Percentiles rank a stretch among this genome's conserved stretches.
These are phyloP conservation scores for Cucurbita moschata DNA, from an alignment of 306 rosid species.

Conservation along the genomic window DNA sequence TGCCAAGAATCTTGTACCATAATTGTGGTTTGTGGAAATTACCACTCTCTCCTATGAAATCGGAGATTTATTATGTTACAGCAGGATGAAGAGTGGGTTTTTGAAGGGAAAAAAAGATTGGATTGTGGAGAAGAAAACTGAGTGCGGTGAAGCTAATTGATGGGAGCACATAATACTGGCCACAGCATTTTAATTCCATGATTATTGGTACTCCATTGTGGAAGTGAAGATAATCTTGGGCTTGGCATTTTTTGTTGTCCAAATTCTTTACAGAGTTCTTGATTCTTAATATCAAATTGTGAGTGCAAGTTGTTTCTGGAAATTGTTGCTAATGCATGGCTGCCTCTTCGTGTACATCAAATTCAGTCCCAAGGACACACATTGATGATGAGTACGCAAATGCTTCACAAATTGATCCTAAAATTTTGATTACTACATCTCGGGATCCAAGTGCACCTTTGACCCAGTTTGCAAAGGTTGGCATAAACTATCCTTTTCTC, in stretches of 20 bases:
- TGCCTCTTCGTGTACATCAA: neutral
- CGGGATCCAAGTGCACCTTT: slow-evolving; percentile 88
- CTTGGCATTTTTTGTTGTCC: neutral
- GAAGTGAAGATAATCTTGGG: neutral
- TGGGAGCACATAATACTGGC: too few relatives aligned
- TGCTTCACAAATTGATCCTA: slow-evolving; percentile 68
- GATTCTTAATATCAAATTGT: neutral
- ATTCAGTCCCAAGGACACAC: slow-evolving; percentile 56
- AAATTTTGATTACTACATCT: slow-evolving; percentile 75
- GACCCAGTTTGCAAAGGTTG: slow-evolving; percentile 81
- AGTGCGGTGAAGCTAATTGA: too few relatives aligned
- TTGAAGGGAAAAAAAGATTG: neutral
- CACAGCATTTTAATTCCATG: neutral
- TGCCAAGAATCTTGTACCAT: neutral
- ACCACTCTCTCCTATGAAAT: neutral
- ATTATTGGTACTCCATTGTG: neutral
- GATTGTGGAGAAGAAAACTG: neutral
- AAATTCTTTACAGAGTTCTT: neutral
- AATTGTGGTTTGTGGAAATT: neutral
- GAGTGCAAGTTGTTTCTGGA: neutral
- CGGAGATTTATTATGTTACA: neutral
- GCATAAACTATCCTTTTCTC: neutral
- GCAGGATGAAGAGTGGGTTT: neutral
- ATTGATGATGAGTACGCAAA: slow-evolving; percentile 87
- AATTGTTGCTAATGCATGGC: neutral